These are phyloP conservation scores for Pseudogymnoascus sp. DNA, from an alignment of 2,329 filamentous ascomycete species.

Conservation along the genomic window DNA sequence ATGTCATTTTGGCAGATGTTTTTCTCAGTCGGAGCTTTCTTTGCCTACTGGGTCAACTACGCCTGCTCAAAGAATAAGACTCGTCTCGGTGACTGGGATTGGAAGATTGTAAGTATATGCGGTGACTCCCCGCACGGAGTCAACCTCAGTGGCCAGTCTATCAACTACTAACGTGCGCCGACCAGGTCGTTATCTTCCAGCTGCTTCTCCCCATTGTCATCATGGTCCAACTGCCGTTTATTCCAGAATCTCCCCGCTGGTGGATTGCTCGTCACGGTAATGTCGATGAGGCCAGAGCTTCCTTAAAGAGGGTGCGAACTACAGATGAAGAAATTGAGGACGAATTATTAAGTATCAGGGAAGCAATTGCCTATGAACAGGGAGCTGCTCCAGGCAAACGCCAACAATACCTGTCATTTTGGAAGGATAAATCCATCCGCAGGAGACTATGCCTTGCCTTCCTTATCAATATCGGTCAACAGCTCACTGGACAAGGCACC, in stretches of 20 bases:
- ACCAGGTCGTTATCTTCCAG: constrained; percentile 48
- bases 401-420: constrained; percentile 55
- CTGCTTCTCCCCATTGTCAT: constrained; percentile 46
- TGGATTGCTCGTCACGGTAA: constrained; percentile 29
- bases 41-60: constrained; percentile 59
- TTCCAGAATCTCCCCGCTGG: constrained; percentile 13
- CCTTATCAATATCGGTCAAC: constrained; percentile 62
- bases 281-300: constrained; percentile 50
- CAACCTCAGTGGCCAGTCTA: not conserved
- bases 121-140: not conserved
- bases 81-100: constrained; percentile 60
- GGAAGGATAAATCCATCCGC: constrained; percentile 61
- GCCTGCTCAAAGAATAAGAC: constrained; percentile 50
- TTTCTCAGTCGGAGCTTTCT: constrained; percentile 59
- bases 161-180: not conserved
- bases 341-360: constrained; percentile 56
- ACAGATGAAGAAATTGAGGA: constrained; percentile 61
- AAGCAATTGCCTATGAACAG: constrained; percentile 64
- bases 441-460: constrained; percentile 59
- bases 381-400: constrained; percentile 52
- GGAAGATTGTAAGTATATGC: constrained; percentile 61
- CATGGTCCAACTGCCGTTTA: constrained; percentile 27
- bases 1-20: constrained; percentile 65
- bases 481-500: constrained; percentile 63
- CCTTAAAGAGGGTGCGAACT: constrained; percentile 54